These are phyloP conservation scores for Hyaloscypha bicolor DNA, from an alignment of 495 filamentous ascomycete genomes.

Conservation along the genomic window DNA sequence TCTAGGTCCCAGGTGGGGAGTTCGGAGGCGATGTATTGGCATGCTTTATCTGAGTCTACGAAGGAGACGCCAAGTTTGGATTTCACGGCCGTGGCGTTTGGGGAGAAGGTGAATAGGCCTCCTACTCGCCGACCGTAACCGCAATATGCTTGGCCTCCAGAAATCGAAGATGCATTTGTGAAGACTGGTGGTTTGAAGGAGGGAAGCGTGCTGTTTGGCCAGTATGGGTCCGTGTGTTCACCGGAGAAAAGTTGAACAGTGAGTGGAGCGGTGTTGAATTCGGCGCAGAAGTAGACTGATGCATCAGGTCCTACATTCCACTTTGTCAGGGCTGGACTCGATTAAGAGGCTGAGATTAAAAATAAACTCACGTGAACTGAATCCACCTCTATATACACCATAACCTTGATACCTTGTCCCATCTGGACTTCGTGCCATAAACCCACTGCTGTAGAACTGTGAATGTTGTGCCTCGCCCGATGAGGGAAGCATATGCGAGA, in stretches of 20 bases:
- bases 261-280: conserved; percentile 44
- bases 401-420: conserved; percentile 53
- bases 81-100: not conserved
- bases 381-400: conserved; percentile 54
- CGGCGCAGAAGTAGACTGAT: conserved; percentile 59
- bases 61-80: conserved; percentile 17
- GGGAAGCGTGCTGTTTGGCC: conserved; percentile 7
- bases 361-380: conserved; percentile 42
- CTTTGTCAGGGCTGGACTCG: not conserved
- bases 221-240: conserved; percentile 32
- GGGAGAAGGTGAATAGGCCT: conserved; percentile 5
- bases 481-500: conserved; percentile 38
- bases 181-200: conserved; percentile 5
- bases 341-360: not conserved
- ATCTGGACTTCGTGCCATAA: conserved; percentile 46
- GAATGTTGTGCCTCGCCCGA: conserved; percentile 46
- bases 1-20: conserved; percentile 11
- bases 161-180: conserved; percentile 3
- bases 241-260: conserved; percentile 45
- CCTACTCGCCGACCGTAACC: conserved; percentile 6
- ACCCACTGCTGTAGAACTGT: conserved; percentile 54
- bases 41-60: conserved; percentile 9
- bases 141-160: not conserved
- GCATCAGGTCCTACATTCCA: conserved; percentile 37
- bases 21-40: conserved; percentile 7